A percentile compares a stretch with the other conserved stretches of the same genome.
phyloP scores from a whole-genome alignment of 352 stramenopile species.

The Globisporangium middletonii region DNA sequence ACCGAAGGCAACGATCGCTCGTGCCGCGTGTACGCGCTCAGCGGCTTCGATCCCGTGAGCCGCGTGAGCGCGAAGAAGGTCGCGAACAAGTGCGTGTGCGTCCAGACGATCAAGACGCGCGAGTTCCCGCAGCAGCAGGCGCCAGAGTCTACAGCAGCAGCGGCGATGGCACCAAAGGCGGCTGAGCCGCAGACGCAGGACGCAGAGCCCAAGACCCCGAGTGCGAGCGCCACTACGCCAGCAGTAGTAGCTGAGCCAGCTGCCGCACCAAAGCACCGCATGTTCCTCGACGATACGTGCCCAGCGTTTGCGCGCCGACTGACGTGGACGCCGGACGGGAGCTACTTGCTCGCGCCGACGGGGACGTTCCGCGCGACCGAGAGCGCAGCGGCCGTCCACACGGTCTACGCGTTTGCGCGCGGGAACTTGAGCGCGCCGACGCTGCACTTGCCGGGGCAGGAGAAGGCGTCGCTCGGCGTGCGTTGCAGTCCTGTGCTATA shows the following conservation, averaged over 20 bases:
- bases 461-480: constrained; percentile 92
- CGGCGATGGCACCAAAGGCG: constrained; percentile 3
- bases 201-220: constrained; percentile 9
- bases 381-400: constrained; percentile 46
- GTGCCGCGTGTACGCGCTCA: constrained; percentile 88
- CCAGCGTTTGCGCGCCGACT: constrained; percentile 93
- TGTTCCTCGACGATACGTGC: constrained; percentile 94
- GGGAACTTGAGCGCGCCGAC: constrained; percentile 89
- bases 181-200: constrained; percentile 4
- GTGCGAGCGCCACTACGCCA: background rate
- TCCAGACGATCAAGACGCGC: constrained; percentile 76
- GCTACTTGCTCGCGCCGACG: constrained; percentile 88
- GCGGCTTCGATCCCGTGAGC: constrained; percentile 49
- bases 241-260: constrained; percentile 7
- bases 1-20: constrained; percentile 94
- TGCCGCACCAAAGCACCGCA: constrained; percentile 48
- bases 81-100: constrained; percentile 61
- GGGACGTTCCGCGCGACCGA: constrained; percentile 54
- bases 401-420: constrained; percentile 93
- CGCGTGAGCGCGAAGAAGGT: constrained; percentile 57
- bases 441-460: constrained; percentile 88
- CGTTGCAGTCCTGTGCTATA: constrained; percentile 93
- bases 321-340: constrained; percentile 91
- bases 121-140: constrained; percentile 25
- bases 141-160: background rate